Conservation (phyloP, 2,329 filamentous ascomycete species). For the Paraconiothyrium brasiliense region DNA sequence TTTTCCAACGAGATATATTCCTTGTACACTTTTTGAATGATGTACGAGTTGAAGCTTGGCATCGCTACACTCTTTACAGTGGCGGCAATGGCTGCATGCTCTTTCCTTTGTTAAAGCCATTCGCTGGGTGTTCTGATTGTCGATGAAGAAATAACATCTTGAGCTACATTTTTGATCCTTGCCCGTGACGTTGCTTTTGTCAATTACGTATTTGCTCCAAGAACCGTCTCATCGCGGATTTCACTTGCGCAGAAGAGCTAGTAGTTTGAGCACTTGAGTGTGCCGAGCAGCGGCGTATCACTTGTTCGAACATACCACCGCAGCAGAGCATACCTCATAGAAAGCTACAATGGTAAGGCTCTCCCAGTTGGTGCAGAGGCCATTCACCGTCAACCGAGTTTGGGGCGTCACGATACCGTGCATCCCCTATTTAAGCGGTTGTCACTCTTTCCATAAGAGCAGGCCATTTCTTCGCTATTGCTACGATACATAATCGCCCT, state of each 20-base stretch:
- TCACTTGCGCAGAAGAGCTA: neutral
- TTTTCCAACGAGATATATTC: slow-evolving; percentile 4
- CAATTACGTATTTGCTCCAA: neutral
- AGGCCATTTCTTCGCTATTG: neutral
- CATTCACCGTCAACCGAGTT: neutral
- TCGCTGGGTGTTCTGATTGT: neutral
- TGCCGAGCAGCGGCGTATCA: neutral
- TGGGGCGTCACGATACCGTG: neutral
- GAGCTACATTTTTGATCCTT: neutral
- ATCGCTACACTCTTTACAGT: slow-evolving; percentile 5
- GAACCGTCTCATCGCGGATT: neutral
- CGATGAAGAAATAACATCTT: neutral
- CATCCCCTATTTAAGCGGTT: neutral
- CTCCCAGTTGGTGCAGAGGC: neutral
- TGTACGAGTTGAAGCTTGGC: neutral
- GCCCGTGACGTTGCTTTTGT: neutral
- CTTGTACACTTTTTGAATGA: slow-evolving; percentile 11
- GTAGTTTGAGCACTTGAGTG: neutral
- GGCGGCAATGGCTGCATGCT: neutral
- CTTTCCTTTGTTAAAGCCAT: slow-evolving; percentile 9
- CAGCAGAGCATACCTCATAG: neutral
- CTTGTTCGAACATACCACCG: neutral
- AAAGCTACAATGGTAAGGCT: neutral
- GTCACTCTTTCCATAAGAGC: neutral
- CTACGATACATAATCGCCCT: neutral